Evolutionary conservation across 2,329 filamentous ascomycete species (phyloP).

Genomic region (Pezicula radicicola): DNA sequence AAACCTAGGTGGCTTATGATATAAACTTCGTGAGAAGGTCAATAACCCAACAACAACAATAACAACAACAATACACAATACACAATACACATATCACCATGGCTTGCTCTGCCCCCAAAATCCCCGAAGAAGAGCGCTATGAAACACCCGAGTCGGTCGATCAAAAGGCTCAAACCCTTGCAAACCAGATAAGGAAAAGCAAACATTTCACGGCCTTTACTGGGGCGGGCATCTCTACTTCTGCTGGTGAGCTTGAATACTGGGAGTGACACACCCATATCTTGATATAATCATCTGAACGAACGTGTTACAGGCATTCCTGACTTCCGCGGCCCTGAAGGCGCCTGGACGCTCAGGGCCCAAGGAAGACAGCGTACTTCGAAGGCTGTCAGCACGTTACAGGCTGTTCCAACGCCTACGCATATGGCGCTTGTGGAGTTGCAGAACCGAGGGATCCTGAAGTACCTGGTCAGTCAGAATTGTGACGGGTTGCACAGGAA

Average conservation of each 20-base stretch:
- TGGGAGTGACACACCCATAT: neutral
- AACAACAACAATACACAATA: no score
- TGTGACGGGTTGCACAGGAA: slow-evolving; percentile 42
- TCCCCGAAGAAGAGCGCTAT: slow-evolving; percentile 20
- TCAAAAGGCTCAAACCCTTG: slow-evolving; percentile 35
- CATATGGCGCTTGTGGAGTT: slow-evolving; percentile 46
- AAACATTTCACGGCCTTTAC: slow-evolving; percentile 46
- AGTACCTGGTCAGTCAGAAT: slow-evolving; percentile 43
- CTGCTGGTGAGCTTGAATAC: slow-evolving; percentile 31
- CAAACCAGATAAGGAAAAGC: slow-evolving; percentile 35
- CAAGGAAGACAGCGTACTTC: slow-evolving; percentile 34
- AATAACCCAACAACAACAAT: no score
- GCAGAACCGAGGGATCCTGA: slow-evolving; percentile 37
- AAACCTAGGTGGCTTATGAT: no score
- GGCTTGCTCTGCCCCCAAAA: slow-evolving; percentile 15
- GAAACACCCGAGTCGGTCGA: slow-evolving; percentile 29
- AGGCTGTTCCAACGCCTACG: slow-evolving; percentile 41
- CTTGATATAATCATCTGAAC: neutral
- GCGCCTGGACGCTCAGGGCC: slow-evolving; percentile 41
- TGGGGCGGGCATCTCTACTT: slow-evolving; percentile 44
- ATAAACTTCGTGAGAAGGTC: no score
- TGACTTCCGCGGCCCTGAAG: slow-evolving; percentile 45
- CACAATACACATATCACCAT: slow-evolving; percentile 4
- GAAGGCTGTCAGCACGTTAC: slow-evolving; percentile 33
- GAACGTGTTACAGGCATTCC: slow-evolving; percentile 34